Evolutionary conservation across 768 basidiomycete genomes (phyloP).

Genomic region (Rhodosporidiobolus sp.): DNA sequence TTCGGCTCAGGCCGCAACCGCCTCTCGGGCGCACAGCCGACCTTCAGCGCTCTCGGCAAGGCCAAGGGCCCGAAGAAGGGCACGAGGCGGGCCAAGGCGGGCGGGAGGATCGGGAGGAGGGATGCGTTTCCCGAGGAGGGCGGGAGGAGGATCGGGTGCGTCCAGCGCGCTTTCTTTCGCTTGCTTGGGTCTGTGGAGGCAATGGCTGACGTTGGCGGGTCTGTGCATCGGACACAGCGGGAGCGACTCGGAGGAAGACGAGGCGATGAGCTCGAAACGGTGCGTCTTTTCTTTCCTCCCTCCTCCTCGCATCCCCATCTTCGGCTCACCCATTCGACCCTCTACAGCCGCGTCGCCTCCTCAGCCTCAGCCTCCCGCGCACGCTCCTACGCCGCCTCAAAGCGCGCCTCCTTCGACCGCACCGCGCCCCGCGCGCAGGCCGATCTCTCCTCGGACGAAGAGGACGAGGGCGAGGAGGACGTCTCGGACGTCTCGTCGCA

Average conservation of each 20-base stretch:
- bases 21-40: constrained; percentile 17
- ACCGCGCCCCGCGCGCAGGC: too few relatives aligned
- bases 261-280: not conserved
- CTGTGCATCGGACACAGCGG: not conserved
- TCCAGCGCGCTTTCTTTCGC: not conserved
- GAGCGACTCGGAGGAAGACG: not conserved
- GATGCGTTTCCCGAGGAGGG: constrained; percentile 16
- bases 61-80: constrained; percentile 17
- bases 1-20: not conserved
- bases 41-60: constrained; percentile 3
- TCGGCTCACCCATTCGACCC: not conserved
- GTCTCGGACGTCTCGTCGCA: constrained; percentile 11
- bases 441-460: too few relatives aligned
- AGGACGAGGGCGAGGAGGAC: not conserved
- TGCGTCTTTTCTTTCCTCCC: not conserved
- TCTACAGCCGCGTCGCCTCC: not conserved
- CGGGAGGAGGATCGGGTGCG: not conserved
- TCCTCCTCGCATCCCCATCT: not conserved
- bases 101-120: constrained; percentile 5
- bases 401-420: not conserved
- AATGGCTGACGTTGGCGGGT: not conserved
- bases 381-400: not conserved
- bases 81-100: constrained; percentile 2
- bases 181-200: too few relatives aligned
- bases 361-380: not conserved